These are phyloP conservation scores for Aphanomyces stellatus DNA, from an alignment of 352 stramenopile species.

Conservation along the genomic window DNA sequence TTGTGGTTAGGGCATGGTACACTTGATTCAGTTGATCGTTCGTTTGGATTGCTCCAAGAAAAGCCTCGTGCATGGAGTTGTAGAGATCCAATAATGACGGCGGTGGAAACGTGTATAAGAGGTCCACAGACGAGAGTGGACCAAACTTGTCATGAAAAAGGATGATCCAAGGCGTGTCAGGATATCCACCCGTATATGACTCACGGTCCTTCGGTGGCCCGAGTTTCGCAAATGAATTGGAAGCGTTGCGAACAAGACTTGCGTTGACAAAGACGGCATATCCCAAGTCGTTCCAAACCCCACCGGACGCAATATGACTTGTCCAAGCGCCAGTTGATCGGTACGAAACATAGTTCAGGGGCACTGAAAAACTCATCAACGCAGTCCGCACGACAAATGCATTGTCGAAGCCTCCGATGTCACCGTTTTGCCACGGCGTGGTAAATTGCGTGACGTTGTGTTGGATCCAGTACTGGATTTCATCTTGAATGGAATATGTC, in stretches of 20 bases:
- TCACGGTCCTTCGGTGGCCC: background rate
- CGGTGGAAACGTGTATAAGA: background rate
- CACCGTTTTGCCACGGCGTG: background rate
- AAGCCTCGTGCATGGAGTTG: background rate
- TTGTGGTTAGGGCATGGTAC: background rate
- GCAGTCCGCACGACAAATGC: background rate
- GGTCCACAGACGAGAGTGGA: background rate
- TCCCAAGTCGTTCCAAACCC: background rate
- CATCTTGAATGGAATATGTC: background rate
- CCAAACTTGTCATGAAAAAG: background rate
- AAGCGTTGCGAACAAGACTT: background rate
- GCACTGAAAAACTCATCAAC: background rate
- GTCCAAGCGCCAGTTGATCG: background rate
- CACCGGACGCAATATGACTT: background rate
- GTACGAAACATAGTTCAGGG: background rate
- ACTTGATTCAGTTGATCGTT: background rate
- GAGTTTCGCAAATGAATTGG: background rate
- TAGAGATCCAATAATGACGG: background rate
- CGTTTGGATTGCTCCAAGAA: background rate
- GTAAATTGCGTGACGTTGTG: background rate
- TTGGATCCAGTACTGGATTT: background rate
- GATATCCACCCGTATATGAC: background rate
- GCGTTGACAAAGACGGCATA: background rate
- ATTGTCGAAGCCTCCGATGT: background rate
- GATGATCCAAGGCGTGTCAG: background rate